phyloP scores from a whole-genome alignment of 2,329 filamentous ascomycete species.

The Calonectria pseudoturangicola region DNA sequence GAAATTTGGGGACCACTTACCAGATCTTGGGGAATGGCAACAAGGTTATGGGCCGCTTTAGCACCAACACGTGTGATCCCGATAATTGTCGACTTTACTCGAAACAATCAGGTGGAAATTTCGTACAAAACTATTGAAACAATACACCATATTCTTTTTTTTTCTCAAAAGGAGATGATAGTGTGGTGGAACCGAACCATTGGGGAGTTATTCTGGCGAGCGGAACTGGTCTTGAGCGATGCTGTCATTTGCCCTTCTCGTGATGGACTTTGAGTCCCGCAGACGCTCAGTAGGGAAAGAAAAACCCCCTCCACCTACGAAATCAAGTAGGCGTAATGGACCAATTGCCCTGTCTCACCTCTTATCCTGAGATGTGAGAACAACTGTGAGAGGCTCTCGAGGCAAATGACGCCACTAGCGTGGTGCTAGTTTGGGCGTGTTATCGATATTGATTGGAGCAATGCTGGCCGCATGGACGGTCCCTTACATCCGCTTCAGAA shows the following conservation, averaged over 20 bases:
- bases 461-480: neutral
- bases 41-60: slow-evolving; percentile 30
- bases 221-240: slow-evolving; percentile 10
- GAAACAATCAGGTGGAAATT: slow-evolving; percentile 5
- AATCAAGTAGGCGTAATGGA: neutral
- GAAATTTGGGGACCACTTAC: slow-evolving; percentile 50
- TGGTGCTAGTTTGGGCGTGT: neutral
- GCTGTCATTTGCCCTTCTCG: neutral
- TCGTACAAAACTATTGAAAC: neutral
- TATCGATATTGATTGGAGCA: neutral
- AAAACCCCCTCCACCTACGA: too few species aligned
- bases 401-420: slow-evolving; percentile 1
- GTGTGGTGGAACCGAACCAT: neutral
- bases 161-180: neutral
- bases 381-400: neutral
- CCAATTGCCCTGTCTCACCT: neutral
- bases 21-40: slow-evolving; percentile 48
- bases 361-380: neutral
- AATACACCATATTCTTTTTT: too few species aligned
- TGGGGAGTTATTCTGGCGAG: neutral
- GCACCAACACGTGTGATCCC: slow-evolving; percentile 9
- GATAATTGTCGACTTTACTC: slow-evolving; percentile 10
- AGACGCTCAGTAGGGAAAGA: too few species aligned
- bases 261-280: too few species aligned
- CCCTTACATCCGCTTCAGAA: neutral